phyloP scores from a whole-genome alignment of 2,329 filamentous ascomycete species.

The Thelonectria blattea region DNA sequence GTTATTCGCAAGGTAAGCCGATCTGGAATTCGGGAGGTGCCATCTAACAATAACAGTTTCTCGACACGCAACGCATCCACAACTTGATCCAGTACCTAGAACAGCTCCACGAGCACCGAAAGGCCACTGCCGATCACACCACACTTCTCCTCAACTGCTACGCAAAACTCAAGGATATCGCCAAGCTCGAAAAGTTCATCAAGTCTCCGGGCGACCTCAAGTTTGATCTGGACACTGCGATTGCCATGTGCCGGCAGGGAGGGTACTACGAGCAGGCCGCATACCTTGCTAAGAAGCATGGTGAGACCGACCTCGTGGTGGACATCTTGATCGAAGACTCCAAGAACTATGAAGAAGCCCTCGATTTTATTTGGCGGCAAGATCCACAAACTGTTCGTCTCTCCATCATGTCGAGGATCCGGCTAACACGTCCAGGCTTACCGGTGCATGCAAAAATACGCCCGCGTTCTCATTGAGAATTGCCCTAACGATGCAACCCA shows the following conservation, averaged over 20 bases:
- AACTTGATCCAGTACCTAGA: constrained; percentile 97
- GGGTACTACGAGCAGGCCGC: constrained; percentile 97
- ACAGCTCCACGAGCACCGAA: constrained; percentile 92
- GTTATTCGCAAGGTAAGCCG: constrained; percentile 81
- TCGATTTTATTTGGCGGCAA: constrained; percentile 89
- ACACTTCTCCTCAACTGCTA: constrained; percentile 96
- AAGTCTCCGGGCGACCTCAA: constrained; percentile 93
- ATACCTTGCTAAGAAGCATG: constrained; percentile 91
- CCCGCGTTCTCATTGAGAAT: constrained; percentile 86
- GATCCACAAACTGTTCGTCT: constrained; percentile 74
- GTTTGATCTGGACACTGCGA: constrained; percentile 96
- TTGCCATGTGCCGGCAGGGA: constrained; percentile 95
- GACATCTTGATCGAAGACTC: constrained; percentile 97
- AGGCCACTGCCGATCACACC: constrained; percentile 93
- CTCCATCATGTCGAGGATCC: too few species aligned
- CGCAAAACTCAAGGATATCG: constrained; percentile 95
- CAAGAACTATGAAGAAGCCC: constrained; percentile 84
- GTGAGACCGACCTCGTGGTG: constrained; percentile 90
- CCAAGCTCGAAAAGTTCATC: constrained; percentile 95
- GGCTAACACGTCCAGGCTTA: constrained; percentile 68
- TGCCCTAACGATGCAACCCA: constrained; percentile 82
- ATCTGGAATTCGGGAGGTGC: fast-evolving
- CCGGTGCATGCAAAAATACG: constrained; percentile 91
- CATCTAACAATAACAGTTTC: constrained; percentile 65
- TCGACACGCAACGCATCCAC: constrained; percentile 96